Conservation (phyloP, 2,329 filamentous ascomycete genomes). For the Mollisia scopiformis region DNA sequence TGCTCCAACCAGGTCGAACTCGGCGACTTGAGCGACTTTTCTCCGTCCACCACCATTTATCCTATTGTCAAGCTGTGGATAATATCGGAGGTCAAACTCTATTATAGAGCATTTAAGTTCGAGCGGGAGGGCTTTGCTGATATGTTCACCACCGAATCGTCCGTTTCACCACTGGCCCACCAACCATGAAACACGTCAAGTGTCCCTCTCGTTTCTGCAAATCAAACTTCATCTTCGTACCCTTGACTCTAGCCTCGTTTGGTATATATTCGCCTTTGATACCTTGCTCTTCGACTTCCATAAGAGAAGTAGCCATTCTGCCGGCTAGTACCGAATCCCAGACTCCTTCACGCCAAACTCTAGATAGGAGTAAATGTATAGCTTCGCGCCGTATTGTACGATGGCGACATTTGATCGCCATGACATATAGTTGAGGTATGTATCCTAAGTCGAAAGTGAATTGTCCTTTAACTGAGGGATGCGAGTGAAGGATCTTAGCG, state of each 20-base stretch:
- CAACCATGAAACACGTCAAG: background rate
- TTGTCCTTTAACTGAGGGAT: background rate
- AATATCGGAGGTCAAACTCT: too few species aligned
- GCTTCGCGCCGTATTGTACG: background rate
- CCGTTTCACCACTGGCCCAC: background rate
- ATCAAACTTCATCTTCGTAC: background rate
- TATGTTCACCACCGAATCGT: background rate
- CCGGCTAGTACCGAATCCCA: background rate
- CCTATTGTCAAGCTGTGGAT: too few species aligned
- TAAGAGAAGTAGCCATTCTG: background rate
- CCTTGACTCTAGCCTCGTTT: background rate
- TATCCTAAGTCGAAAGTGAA: background rate
- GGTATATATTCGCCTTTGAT: background rate
- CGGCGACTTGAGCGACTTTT: too few species aligned
- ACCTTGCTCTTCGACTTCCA: background rate
- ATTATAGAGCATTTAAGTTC: background rate
- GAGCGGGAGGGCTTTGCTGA: background rate
- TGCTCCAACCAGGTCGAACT: too few species aligned
- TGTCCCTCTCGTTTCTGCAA: background rate
- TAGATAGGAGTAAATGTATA: background rate
- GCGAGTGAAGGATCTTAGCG: background rate
- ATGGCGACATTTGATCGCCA: background rate
- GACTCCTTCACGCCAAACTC: background rate
- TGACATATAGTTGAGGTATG: background rate
- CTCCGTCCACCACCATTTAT: too few species aligned